phyloP scores from a whole-genome alignment of 176 grass and related monocot species.

The Hordeum vulgare region MorexV3_pseudomolecules_assembly NC_058519.1:600378381-600378880 shows the following conservation, averaged over 20 bases:
- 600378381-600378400: conserved; percentile 48
- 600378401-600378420: conserved; percentile 54
- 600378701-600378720: not conserved
- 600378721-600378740: not conserved
- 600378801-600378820: not conserved
- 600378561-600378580: not conserved
- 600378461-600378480: conserved; percentile 43
- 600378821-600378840: not conserved
- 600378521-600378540: conserved; percentile 37
- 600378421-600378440: conserved; percentile 30
- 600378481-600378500: conserved; percentile 67
- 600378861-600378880: not conserved
- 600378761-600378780: not conserved
- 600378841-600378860: not conserved
- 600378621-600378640: conserved; percentile 64
- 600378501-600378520: conserved; percentile 57
- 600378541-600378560: not conserved
- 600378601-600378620: conserved; percentile 58
- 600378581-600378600: conserved; percentile 15
- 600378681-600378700: not conserved
- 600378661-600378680: conserved; percentile 59
- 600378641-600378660: conserved; percentile 68
- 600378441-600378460: conserved; percentile 50
- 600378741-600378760: not conserved
- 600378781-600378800: not conserved